phyloP scores from a whole-genome alignment of 2,329 filamentous ascomycete genomes.

The Rhytidhysteron rufulum region DNA sequence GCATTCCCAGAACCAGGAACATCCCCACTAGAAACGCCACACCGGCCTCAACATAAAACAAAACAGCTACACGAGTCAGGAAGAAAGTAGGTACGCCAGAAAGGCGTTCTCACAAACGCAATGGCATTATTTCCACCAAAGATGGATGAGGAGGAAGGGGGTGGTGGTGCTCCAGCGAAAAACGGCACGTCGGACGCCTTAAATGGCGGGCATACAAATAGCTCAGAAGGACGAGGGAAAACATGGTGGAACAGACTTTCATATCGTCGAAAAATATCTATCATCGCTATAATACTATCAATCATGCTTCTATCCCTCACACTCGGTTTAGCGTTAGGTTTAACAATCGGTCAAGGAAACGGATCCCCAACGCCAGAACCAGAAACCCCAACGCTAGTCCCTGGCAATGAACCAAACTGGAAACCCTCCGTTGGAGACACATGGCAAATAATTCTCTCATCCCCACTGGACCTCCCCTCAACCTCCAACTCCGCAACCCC shows the following conservation, averaged over 20 bases:
- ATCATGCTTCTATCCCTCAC: constrained; percentile 44
- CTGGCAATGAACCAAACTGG: constrained; percentile 42
- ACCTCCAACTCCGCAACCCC: constrained; percentile 38
- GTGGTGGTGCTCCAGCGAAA: no score
- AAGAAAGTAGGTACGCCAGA: no score
- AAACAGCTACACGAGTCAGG: no score
- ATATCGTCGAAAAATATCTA: not conserved
- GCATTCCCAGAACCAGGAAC: no score
- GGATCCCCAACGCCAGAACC: constrained; percentile 14
- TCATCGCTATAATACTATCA: constrained; percentile 13
- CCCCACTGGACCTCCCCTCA: constrained; percentile 34
- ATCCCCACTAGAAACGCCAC: no score
- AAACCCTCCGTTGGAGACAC: constrained; percentile 49
- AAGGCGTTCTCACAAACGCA: no score
- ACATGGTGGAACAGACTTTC: not conserved
- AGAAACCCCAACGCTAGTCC: constrained; percentile 21
- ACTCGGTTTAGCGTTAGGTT: constrained; percentile 56
- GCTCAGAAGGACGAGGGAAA: no score
- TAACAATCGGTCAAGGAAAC: constrained; percentile 34
- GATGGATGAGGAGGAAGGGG: no score
- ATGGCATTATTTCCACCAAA: no score
- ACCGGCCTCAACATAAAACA: no score
- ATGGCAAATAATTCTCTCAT: constrained; percentile 61
- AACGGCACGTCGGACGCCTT: no score
- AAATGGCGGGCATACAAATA: no score